Conservation (phyloP, 352 stramenopile species). For the Aphanomyces astaci region DNA sequence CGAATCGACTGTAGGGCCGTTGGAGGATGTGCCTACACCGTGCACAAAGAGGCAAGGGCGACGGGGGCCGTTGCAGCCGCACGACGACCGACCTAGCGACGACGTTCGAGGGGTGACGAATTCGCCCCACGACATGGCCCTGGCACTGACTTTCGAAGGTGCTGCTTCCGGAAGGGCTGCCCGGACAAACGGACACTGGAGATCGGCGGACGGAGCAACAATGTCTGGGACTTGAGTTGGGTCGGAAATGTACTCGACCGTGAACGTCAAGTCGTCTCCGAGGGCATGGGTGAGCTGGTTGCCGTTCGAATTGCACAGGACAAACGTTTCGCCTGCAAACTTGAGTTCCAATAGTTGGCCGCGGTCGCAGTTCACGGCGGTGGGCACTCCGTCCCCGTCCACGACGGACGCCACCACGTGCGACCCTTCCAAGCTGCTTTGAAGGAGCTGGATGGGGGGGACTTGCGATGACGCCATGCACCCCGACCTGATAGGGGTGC, state of each 20-base stretch:
- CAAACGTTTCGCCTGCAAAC: conserved; percentile 33
- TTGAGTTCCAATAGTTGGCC: conserved; percentile 30
- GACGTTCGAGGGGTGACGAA: background rate
- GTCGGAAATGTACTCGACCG: conserved; percentile 24
- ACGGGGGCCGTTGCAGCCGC: background rate
- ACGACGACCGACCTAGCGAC: background rate
- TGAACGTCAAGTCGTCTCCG: conserved; percentile 25
- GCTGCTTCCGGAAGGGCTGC: background rate
- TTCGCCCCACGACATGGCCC: background rate
- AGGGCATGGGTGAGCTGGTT: conserved; percentile 19
- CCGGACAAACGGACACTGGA: background rate
- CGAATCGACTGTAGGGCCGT: conserved; percentile 20
- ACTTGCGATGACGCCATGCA: conserved; percentile 9
- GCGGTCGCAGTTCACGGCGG: conserved; percentile 6
- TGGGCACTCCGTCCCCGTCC: background rate
- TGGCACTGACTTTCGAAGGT: background rate
- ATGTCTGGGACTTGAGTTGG: conserved; percentile 17
- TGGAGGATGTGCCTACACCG: conserved; percentile 31
- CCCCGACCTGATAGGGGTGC: background rate
- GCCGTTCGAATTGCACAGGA: conserved; percentile 28
- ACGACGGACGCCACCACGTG: background rate
- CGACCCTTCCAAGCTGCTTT: background rate
- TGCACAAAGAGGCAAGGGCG: conserved; percentile 41
- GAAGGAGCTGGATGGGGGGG: conserved; percentile 6
- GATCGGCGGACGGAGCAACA: background rate